phyloP scores from a whole-genome alignment of 2,329 filamentous ascomycete genomes.

The Pseudopithomyces maydicus region DNA sequence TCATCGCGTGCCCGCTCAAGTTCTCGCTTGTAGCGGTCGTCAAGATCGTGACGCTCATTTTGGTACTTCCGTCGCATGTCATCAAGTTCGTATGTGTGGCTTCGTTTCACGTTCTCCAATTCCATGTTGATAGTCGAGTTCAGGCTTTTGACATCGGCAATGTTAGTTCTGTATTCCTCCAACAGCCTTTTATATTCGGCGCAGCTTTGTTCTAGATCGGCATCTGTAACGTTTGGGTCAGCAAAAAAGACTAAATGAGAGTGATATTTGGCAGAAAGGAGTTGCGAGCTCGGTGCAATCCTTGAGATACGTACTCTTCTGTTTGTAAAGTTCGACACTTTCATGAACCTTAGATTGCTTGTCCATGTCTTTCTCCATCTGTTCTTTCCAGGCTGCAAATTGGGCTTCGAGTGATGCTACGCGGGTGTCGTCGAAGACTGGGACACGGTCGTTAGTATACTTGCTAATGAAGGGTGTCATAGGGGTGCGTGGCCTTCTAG shows the following conservation, averaged over 20 bases:
- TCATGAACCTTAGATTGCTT: slow-evolving; percentile 75
- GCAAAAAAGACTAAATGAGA: not conserved
- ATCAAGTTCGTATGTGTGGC: slow-evolving; percentile 58
- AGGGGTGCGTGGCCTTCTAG: slow-evolving; percentile 26
- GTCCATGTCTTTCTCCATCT: slow-evolving; percentile 70
- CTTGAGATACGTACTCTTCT: slow-evolving; percentile 64
- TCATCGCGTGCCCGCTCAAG: slow-evolving; percentile 60
- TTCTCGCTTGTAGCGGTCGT: slow-evolving; percentile 61
- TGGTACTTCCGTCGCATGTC: slow-evolving; percentile 59
- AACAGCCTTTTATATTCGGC: slow-evolving; percentile 59
- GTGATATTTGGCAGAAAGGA: no score
- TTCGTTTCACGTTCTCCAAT: slow-evolving; percentile 58
- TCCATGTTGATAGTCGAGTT: slow-evolving; percentile 55
- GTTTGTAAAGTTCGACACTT: slow-evolving; percentile 74
- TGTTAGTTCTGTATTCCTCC: slow-evolving; percentile 66
- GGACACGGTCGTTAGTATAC: slow-evolving; percentile 70
- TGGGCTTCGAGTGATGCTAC: slow-evolving; percentile 77
- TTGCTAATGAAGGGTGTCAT: slow-evolving; percentile 67
- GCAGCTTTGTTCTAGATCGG: slow-evolving; percentile 60
- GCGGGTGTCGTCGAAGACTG: slow-evolving; percentile 80
- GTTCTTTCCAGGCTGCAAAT: slow-evolving; percentile 72
- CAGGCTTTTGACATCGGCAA: slow-evolving; percentile 65
- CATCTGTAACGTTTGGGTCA: slow-evolving; percentile 47
- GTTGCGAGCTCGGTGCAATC: not conserved
- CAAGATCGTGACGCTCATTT: slow-evolving; percentile 61